Percentiles rank a stretch among this genome's conserved stretches.
Conservation (phyloP, 2,329 filamentous ascomycete species). For the Ophiostoma perfectum region DNA sequence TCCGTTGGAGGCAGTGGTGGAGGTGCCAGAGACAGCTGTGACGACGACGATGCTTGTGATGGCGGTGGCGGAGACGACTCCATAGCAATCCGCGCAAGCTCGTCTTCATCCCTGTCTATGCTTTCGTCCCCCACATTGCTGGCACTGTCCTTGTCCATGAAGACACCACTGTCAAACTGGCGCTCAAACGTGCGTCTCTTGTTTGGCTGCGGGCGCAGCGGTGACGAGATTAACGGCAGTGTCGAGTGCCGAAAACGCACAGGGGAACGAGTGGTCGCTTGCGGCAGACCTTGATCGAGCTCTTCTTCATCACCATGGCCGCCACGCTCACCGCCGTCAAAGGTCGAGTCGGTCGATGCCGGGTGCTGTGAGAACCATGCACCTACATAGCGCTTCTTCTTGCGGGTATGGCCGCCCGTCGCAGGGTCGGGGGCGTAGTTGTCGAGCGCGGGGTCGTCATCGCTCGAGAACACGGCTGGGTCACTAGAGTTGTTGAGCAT, state of each 20-base stretch:
- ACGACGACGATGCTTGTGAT: conserved; percentile 58
- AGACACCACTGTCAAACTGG: conserved; percentile 61
- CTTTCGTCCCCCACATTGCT: conserved; percentile 36
- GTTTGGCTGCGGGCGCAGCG: conserved; percentile 24
- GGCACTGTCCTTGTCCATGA: conserved; percentile 56
- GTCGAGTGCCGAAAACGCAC: background rate
- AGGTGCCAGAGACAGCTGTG: conserved; percentile 41
- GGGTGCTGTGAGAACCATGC: conserved; percentile 59
- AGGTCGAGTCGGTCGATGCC: conserved; percentile 25
- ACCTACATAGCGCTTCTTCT: conserved; percentile 59
- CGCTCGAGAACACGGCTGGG: conserved; percentile 65
- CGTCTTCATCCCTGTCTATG: conserved; percentile 27
- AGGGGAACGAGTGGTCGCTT: background rate
- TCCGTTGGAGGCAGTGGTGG: conserved; percentile 25
- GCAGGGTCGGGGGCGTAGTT: conserved; percentile 51
- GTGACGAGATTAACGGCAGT: conserved; percentile 16
- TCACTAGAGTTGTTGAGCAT: conserved; percentile 60
- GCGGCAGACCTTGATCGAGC: background rate
- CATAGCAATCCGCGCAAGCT: conserved; percentile 34
- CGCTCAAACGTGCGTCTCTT: conserved; percentile 52
- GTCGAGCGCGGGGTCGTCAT: conserved; percentile 62
- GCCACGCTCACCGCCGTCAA: conserved; percentile 20
- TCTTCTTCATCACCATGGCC: background rate
- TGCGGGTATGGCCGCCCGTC: conserved; percentile 35
- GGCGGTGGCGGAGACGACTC: conserved; percentile 40